Conservation (phyloP, 768 basidiomycete species). For the Russula sp. region DNA sequence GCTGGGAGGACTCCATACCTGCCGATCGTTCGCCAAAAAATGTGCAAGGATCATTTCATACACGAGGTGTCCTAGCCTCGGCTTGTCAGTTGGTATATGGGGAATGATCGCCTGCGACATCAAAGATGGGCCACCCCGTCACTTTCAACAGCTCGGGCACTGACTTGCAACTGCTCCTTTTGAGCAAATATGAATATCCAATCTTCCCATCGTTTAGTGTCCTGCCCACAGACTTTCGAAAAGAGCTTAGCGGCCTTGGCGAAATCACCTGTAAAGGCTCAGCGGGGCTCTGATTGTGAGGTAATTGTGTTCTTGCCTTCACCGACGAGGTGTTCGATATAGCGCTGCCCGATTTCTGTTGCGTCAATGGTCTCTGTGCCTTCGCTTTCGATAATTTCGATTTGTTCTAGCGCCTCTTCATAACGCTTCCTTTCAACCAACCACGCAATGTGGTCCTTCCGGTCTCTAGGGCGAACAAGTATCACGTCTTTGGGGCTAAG, state of each 20-base stretch:
- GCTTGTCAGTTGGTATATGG: constrained; percentile 74
- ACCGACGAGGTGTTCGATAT: constrained; percentile 76
- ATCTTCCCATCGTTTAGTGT: constrained; percentile 85
- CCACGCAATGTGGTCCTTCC: constrained; percentile 87
- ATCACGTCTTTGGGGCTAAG: constrained; percentile 83
- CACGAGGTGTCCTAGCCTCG: constrained; percentile 72
- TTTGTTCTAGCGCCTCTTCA: constrained; percentile 80
- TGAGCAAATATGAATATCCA: constrained; percentile 92
- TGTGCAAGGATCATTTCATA: constrained; percentile 95
- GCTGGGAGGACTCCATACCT: constrained; percentile 35
- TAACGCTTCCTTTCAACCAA: constrained; percentile 78
- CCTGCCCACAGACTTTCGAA: constrained; percentile 77
- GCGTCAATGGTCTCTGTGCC: constrained; percentile 41
- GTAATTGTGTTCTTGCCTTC: constrained; percentile 46
- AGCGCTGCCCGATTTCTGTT: constrained; percentile 72
- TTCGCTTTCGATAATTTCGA: constrained; percentile 44
- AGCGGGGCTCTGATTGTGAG: not conserved
- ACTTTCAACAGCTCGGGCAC: constrained; percentile 21
- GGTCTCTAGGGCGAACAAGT: constrained; percentile 80
- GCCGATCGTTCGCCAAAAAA: constrained; percentile 69
- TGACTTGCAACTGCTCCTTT: constrained; percentile 68
- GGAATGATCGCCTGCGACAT: constrained; percentile 72
- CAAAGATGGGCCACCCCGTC: not conserved
- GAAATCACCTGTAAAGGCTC: constrained; percentile 44
- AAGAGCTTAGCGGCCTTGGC: constrained; percentile 73